A percentile compares a stretch with the other conserved stretches of the same genome.
Conservation (phyloP, 768 basidiomycete species). For the Phylloporus sp. region DNA sequence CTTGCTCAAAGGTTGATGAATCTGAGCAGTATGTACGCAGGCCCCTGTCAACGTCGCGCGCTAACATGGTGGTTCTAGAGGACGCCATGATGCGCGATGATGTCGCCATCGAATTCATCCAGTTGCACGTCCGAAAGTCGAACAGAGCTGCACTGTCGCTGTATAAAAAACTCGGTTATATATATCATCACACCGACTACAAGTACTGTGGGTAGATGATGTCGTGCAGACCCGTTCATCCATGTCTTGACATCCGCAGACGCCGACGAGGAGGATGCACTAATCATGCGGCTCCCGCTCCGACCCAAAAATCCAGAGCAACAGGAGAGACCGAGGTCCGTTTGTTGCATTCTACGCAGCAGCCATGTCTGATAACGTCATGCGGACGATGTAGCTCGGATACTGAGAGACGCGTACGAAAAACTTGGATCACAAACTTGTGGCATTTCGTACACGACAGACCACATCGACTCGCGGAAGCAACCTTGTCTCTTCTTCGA, state of each 20-base stretch:
- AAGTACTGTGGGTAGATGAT: slow-evolving; percentile 25
- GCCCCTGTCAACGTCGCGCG: not conserved
- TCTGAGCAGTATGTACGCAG: slow-evolving; percentile 18
- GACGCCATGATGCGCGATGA: slow-evolving; percentile 22
- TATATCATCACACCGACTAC: slow-evolving; percentile 4
- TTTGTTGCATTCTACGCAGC: not conserved
- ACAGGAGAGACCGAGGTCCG: slow-evolving; percentile 11
- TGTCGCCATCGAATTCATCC: slow-evolving; percentile 15
- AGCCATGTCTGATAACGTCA: not conserved
- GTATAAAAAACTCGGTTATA: slow-evolving; percentile 26
- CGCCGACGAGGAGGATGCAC: slow-evolving; percentile 25
- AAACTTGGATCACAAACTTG: slow-evolving; percentile 13
- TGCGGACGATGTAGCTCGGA: slow-evolving; percentile 1
- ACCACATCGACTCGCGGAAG: slow-evolving; percentile 1
- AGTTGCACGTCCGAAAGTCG: slow-evolving; percentile 28
- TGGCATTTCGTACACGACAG: slow-evolving; percentile 12
- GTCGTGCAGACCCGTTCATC: not conserved
- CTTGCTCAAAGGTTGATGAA: slow-evolving; percentile 26
- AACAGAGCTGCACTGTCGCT: slow-evolving; percentile 22
- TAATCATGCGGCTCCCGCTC: slow-evolving; percentile 20
- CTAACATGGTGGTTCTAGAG: slow-evolving; percentile 14
- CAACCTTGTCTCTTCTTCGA: slow-evolving; percentile 13
- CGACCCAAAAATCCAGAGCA: not conserved
- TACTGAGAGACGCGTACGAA: slow-evolving; percentile 1
- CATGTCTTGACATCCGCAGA: slow-evolving; percentile 13